Conservation (phyloP, 257 asterid genomes). For the Rubia yunnanensis region DNA sequence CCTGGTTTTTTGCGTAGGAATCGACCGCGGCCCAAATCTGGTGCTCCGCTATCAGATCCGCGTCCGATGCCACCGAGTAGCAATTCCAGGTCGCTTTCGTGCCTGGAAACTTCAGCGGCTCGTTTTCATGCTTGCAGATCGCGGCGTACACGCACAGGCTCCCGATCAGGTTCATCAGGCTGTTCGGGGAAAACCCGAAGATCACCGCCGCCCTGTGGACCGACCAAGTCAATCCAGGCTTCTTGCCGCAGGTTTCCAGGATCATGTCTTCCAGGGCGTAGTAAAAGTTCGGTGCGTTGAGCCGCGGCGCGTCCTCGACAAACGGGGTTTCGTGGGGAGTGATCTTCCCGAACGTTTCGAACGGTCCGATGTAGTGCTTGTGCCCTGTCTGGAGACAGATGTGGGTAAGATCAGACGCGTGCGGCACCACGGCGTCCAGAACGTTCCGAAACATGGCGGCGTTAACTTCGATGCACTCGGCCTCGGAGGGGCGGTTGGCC, state of each 20-base stretch:
- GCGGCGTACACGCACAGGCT: slow-evolving; percentile 15
- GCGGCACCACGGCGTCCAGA: slow-evolving; percentile 11
- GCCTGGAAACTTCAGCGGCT: slow-evolving; percentile 17
- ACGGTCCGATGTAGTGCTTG: slow-evolving; percentile 26
- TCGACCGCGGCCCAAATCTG: slow-evolving; percentile 28
- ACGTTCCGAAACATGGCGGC: slow-evolving; percentile 21
- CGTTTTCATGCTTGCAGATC: slow-evolving; percentile 19
- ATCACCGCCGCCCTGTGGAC: slow-evolving; percentile 21
- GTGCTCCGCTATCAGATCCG: slow-evolving; percentile 25
- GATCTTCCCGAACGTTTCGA: slow-evolving; percentile 15
- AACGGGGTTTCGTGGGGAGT: slow-evolving; percentile 18
- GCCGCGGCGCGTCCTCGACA: slow-evolving; percentile 16
- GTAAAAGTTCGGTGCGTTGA: slow-evolving; percentile 20
- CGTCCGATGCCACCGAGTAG: slow-evolving; percentile 20
- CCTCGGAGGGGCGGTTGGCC: slow-evolving; percentile 21
- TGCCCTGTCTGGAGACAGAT: slow-evolving; percentile 26
- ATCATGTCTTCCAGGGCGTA: slow-evolving; percentile 20
- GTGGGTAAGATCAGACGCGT: slow-evolving; percentile 14
- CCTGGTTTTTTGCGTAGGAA: slow-evolving; percentile 14
- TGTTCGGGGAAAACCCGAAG: slow-evolving; percentile 16
- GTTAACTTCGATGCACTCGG: slow-evolving; percentile 15
- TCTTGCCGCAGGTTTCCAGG: slow-evolving; percentile 6
- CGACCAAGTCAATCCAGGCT: slow-evolving; percentile 18
- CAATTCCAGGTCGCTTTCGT: slow-evolving; percentile 22
- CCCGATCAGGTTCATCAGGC: slow-evolving; percentile 23